These are phyloP conservation scores for Coemansia sp. DNA, from an alignment of 192 early-diverging fungal genomes.

Conservation along the genomic window DNA sequence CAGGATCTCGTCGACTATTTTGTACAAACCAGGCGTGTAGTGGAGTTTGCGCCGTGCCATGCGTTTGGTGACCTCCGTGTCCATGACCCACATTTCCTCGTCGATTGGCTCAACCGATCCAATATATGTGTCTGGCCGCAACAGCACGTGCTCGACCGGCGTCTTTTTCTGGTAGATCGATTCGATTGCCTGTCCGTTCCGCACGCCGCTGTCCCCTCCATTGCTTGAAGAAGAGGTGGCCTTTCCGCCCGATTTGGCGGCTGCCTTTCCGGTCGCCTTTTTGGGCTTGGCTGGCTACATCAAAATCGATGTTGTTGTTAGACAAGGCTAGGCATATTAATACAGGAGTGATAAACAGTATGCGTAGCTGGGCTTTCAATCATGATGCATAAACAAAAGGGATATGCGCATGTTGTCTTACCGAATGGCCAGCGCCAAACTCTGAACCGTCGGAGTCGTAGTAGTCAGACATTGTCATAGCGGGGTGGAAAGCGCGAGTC, in stretches of 20 bases:
- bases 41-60: slow-evolving; percentile 66
- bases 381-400: background rate
- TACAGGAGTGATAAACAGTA: background rate
- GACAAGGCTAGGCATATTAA: background rate
- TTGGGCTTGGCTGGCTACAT: slow-evolving; percentile 44
- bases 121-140: slow-evolving; percentile 96
- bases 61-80: slow-evolving; percentile 58
- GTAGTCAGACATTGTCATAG: slow-evolving; percentile 38
- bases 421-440: slow-evolving; percentile 16
- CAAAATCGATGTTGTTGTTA: background rate
- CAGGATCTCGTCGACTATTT: slow-evolving; percentile 98
- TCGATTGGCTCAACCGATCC: slow-evolving; percentile 83
- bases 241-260: slow-evolving; percentile 9
- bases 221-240: background rate
- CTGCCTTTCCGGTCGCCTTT: slow-evolving; percentile 14
- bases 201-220: slow-evolving; percentile 5
- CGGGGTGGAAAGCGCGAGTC: slow-evolving; percentile 5
- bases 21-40: slow-evolving; percentile 90
- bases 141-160: slow-evolving; percentile 92
- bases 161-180: slow-evolving; percentile 96
- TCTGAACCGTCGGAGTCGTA: slow-evolving; percentile 51
- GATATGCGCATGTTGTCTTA: background rate
- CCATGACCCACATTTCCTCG: slow-evolving; percentile 85
- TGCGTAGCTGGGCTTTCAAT: too few species aligned
- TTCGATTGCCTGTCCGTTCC: slow-evolving; percentile 60